These are phyloP conservation scores for Dujonia santamariae DNA, from an alignment of 1,139 yeast species.

Conservation along the genomic window DNA sequence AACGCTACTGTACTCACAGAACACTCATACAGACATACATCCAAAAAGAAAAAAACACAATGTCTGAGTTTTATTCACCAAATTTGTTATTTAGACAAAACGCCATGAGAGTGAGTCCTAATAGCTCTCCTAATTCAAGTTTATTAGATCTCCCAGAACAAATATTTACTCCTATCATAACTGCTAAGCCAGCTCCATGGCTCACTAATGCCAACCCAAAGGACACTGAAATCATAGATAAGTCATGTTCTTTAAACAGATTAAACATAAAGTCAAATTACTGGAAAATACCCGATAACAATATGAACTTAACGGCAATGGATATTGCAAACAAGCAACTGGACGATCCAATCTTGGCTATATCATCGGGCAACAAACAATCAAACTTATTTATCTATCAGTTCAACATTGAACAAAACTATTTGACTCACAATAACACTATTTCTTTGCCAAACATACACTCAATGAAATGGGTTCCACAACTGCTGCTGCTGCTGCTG, in stretches of 20 bases:
- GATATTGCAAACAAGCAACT: constrained; percentile 27
- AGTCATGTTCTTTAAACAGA: constrained; percentile 41
- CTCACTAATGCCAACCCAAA: constrained; percentile 13
- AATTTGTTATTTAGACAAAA: constrained; percentile 43
- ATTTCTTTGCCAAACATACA: constrained; percentile 68
- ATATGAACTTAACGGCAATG: constrained; percentile 56
- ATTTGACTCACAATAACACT: constrained; percentile 71
- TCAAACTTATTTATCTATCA: constrained; percentile 67
- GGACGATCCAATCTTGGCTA: constrained; percentile 45
- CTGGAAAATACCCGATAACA: constrained; percentile 68
- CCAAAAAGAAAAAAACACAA: constrained; percentile 9
- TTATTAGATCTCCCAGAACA: constrained; percentile 2
- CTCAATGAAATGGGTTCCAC: constrained; percentile 61
- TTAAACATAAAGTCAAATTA: constrained; percentile 55
- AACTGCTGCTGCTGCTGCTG: constrained; percentile 19
- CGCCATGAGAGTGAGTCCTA: constrained; percentile 34
- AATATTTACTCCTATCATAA: constrained; percentile 5
- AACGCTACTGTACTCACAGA: background rate
- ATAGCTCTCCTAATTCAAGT: constrained; percentile 22
- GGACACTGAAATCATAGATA: constrained; percentile 33
- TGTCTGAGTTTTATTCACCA: constrained; percentile 43
- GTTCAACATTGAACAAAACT: constrained; percentile 39
- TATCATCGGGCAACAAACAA: constrained; percentile 55
- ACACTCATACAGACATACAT: background rate
- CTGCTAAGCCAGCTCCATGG: constrained; percentile 3